Conservation (phyloP, 2,329 filamentous ascomycete genomes). For the Fusarium scirpi region DNA sequence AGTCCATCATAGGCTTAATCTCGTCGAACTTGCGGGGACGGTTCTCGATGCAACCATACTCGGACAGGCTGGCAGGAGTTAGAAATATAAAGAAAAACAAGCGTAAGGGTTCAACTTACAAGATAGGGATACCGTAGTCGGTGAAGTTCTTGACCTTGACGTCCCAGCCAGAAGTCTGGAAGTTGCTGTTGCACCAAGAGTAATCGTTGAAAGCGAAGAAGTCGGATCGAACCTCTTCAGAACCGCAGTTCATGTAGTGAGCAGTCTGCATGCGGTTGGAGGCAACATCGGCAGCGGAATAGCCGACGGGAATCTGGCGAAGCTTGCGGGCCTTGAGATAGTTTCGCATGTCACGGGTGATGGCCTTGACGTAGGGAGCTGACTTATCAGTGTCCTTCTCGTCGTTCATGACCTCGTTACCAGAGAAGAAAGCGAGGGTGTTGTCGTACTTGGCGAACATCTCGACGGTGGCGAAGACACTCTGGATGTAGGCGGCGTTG, state of each 20-base stretch:
- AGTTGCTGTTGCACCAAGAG: conserved; percentile 84
- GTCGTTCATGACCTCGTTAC: conserved; percentile 84
- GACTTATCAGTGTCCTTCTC: conserved; percentile 70
- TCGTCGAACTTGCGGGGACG: conserved; percentile 82
- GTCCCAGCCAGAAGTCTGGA: conserved; percentile 81
- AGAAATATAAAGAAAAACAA: conserved; percentile 1
- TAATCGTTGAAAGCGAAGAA: conserved; percentile 94
- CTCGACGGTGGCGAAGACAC: conserved; percentile 89
- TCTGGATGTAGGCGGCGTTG: conserved; percentile 86
- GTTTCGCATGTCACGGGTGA: conserved; percentile 80
- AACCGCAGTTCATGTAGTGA: conserved; percentile 92
- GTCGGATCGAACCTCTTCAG: conserved; percentile 84
- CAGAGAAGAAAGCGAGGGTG: conserved; percentile 87
- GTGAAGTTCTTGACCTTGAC: conserved; percentile 89
- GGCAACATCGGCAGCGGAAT: conserved; percentile 83
- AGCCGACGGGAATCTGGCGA: conserved; percentile 78
- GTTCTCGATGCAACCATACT: conserved; percentile 90
- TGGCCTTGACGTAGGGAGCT: conserved; percentile 82
- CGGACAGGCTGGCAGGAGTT: conserved; percentile 72
- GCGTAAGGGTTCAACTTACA: conserved; percentile 58
- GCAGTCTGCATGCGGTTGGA: conserved; percentile 89
- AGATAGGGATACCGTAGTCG: conserved; percentile 88
- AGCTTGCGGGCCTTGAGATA: conserved; percentile 73
- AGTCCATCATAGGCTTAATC: conserved; percentile 81
- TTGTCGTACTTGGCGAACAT: conserved; percentile 86